Percentiles rank a stretch among this genome's conserved stretches.
Evolutionary conservation across 495 filamentous ascomycete genomes (phyloP).

Genomic region (Chaetomium fimeti): DNA sequence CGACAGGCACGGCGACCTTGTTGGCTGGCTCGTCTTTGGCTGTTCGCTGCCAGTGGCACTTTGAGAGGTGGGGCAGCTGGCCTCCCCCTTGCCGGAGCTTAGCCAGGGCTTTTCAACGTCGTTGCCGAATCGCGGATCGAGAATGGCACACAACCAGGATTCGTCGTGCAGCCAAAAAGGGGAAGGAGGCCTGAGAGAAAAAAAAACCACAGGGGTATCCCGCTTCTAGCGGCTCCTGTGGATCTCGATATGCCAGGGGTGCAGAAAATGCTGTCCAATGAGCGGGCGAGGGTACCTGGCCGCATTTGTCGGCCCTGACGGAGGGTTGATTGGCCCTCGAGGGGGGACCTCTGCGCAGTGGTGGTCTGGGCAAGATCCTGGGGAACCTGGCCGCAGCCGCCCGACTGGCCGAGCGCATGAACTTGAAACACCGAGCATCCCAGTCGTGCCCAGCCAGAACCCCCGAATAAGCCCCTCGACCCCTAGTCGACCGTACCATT

Average conservation of each 20-base stretch:
- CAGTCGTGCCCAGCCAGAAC: neutral
- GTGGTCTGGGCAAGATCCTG: slow-evolving; percentile 28
- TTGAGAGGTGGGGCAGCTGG: slow-evolving; percentile 17
- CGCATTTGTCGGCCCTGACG: slow-evolving; percentile 9
- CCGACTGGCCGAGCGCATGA: slow-evolving; percentile 25
- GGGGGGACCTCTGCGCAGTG: slow-evolving; percentile 13
- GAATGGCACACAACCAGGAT: neutral
- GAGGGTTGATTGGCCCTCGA: slow-evolving; percentile 25
- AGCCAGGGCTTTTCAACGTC: neutral
- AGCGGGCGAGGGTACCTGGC: slow-evolving; percentile 22
- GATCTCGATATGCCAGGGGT: slow-evolving; percentile 15
- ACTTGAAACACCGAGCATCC: slow-evolving; percentile 29
- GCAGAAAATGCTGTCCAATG: slow-evolving; percentile 23
- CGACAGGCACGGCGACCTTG: slow-evolving; percentile 6
- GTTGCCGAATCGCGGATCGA: neutral
- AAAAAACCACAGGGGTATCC: slow-evolving; percentile 8
- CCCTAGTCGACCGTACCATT: slow-evolving; percentile 12
- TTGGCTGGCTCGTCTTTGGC: neutral
- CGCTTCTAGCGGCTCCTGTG: slow-evolving; percentile 4
- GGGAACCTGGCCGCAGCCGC: slow-evolving; percentile 28
- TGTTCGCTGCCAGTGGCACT: slow-evolving; percentile 10
- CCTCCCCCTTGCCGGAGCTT: neutral
- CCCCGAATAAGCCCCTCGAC: slow-evolving; percentile 2
- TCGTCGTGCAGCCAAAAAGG: slow-evolving; percentile 4
- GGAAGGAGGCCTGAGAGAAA: slow-evolving; percentile 17